Conservation (phyloP, 2,329 filamentous ascomycete genomes). For the Delphinella strobiligena region DNA sequence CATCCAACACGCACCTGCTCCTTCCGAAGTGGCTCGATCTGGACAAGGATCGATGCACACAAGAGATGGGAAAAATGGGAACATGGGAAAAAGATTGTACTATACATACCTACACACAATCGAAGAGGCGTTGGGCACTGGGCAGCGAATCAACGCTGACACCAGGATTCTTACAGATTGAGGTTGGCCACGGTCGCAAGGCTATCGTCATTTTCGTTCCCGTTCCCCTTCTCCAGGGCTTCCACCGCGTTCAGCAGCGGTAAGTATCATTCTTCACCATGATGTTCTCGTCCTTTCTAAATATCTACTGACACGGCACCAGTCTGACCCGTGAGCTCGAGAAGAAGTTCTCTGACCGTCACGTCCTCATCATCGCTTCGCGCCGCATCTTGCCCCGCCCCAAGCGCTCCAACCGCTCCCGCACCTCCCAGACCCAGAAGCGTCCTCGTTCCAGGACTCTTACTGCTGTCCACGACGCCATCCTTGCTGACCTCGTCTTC, state of each 20-base stretch:
- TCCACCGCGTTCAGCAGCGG: conserved; percentile 99
- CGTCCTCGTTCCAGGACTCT: conserved; percentile 94
- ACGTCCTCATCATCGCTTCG: conserved; percentile 97
- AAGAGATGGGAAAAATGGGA: not conserved
- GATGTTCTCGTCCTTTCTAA: conserved; percentile 4
- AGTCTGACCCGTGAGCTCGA: conserved; percentile 99
- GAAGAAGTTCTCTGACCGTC: conserved; percentile 99
- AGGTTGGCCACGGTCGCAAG: conserved; percentile 99
- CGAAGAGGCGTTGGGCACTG: conserved; percentile 46
- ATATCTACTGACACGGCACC: conserved; percentile 9
- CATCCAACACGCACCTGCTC: no score
- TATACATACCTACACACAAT: conserved; percentile 7
- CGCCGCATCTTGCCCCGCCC: conserved; percentile 97
- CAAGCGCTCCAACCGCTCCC: conserved; percentile 94
- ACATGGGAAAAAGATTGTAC: not conserved
- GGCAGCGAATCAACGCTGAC: conserved; percentile 40
- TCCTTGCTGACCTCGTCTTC: conserved; percentile 96
- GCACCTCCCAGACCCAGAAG: conserved; percentile 97
- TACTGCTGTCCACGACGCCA: conserved; percentile 96
- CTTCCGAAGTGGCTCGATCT: not conserved
- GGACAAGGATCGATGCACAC: not conserved
- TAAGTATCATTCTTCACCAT: conserved; percentile 40
- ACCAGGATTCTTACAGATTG: conserved; percentile 65
- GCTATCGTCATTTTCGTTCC: conserved; percentile 99
- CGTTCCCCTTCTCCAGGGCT: conserved; percentile 93